These are phyloP conservation scores for Trypanosoma grayi DNA, from an alignment of 208 protist species.

Conservation along the genomic window DNA sequence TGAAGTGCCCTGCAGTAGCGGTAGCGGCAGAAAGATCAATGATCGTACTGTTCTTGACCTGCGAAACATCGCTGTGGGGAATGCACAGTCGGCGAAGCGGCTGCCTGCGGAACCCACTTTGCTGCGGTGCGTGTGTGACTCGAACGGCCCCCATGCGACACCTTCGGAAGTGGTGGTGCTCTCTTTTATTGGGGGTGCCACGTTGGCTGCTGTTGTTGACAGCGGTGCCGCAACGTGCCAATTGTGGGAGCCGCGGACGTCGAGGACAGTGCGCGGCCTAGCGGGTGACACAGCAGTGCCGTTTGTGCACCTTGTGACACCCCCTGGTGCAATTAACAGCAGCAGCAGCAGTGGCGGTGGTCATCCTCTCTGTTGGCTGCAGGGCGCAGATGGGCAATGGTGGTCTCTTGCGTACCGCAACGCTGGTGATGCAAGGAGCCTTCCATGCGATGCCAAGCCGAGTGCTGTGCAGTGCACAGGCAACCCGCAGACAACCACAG, in stretches of 20 bases:
- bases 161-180: conserved; percentile 1
- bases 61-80: neutral
- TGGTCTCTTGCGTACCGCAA: neutral
- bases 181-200: conserved; percentile 12
- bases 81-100: neutral
- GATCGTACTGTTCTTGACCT: neutral
- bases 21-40: neutral
- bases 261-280: neutral
- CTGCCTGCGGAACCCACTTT: neutral
- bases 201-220: neutral
- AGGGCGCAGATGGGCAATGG: conserved; percentile 10
- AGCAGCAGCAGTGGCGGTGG: neutral
- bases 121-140: conserved; percentile 1
- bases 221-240: neutral
- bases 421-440: neutral
- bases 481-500: neutral
- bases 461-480: neutral
- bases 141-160: neutral
- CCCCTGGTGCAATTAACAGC: neutral
- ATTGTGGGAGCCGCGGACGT: neutral
- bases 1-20: neutral
- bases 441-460: neutral
- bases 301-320: conserved; percentile 16
- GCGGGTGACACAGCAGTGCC: neutral
- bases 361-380: conserved; percentile 4